Evolutionary conservation across 495 filamentous ascomycete genomes (phyloP).

Genomic region (Penicillium simplicissimum): DNA sequence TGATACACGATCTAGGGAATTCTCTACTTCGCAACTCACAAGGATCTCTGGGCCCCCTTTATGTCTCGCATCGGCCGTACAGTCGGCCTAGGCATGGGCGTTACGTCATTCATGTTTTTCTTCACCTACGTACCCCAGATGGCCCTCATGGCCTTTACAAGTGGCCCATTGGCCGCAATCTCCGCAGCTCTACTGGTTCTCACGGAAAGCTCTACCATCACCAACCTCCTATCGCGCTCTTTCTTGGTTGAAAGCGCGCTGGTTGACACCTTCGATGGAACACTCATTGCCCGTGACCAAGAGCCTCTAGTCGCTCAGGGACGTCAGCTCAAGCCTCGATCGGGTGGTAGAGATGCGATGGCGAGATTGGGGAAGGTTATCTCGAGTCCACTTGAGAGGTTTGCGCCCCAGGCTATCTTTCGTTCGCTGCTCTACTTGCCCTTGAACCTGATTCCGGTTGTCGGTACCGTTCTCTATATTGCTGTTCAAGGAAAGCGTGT

Average conservation of each 20-base stretch:
- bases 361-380: conserved; percentile 71
- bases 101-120: conserved; percentile 79
- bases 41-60: conserved; percentile 63
- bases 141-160: conserved; percentile 73
- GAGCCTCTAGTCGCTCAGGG: conserved; percentile 66
- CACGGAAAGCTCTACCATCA: conserved; percentile 77
- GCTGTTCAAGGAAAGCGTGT: conserved; percentile 64
- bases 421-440: conserved; percentile 78
- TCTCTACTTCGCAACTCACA: conserved; percentile 63
- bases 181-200: conserved; percentile 77
- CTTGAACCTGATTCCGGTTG: conserved; percentile 86
- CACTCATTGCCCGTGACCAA: conserved; percentile 58
- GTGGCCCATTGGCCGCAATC: conserved; percentile 75
- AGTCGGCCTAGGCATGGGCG: conserved; percentile 64
- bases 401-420: conserved; percentile 64
- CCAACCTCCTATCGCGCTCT: conserved; percentile 69
- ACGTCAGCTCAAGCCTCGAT: conserved; percentile 62
- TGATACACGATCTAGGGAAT: conserved; percentile 57
- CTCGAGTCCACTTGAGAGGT: conserved; percentile 66
- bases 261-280: conserved; percentile 89
- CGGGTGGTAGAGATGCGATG: conserved; percentile 47
- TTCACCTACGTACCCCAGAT: conserved; percentile 91
- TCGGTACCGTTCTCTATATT: conserved; percentile 81
- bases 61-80: conserved; percentile 67
- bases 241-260: conserved; percentile 79